Base-by-base conservation (phyloP, 2,329 filamentous ascomycete genomes). In the Colletotrichum somersetense region DNA sequence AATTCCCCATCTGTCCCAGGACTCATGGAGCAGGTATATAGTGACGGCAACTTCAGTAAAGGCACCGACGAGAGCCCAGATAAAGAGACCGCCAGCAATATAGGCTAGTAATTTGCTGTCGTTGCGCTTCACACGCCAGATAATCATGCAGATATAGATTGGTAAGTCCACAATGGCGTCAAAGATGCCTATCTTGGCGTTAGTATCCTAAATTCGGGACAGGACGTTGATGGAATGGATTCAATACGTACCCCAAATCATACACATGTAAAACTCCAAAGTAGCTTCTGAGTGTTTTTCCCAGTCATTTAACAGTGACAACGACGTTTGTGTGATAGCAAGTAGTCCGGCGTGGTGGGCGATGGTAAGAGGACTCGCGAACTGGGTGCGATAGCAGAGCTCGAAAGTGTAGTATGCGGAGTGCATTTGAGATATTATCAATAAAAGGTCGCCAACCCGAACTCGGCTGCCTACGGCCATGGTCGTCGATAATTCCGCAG, bases 361-460 rank as follows among this genome's bases (percentile, higher is more conserved):
- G 20, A 75, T 66, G 26, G 58, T 58, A 5, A 75, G 57, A 10
- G 56, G 33, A n/a, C 72, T 74, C 20, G 71, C 66, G 40, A 71
- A 75, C 11, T 61, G 48, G 30, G 66, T 65, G 52, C 74, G 72
- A 35, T 66, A 75, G 52, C 61, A 68, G 5, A 75, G 52, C 57
- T 75, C 74, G 57, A 74, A 75, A 5, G 71, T 53, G 57, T 74
- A 75, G 63, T 75, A 75, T 3, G 62, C 72, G 53, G 56, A 44
- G 66, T 74, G 67, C 2, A 62, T 26, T n/a, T 74, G 63, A 1
- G 59, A 48, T 2, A 74, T 10, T 2, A 69, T 56, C 33, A 73
- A 73, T 38, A 75, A 66, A 44, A 74, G 42, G 8, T 74, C 72
- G 18, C 74, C 74, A 18, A 66, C 23, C 8, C 23, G 55, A 2